phyloP scores from a whole-genome alignment of 345 rosid genomes.

The Pugionium cornutum region DNA sequence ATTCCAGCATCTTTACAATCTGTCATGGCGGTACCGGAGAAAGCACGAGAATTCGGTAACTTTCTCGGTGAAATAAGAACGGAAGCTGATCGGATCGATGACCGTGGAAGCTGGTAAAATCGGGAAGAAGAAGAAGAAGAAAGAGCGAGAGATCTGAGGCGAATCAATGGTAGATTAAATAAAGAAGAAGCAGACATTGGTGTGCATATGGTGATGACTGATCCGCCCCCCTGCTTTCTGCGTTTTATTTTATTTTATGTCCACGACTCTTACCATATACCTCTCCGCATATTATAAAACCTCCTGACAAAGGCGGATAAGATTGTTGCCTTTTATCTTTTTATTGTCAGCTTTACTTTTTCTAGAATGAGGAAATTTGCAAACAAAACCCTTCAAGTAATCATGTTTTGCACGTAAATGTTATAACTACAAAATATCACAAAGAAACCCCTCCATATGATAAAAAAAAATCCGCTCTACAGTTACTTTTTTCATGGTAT shows the following conservation, averaged over 20 bases:
- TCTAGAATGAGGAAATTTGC: background rate
- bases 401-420: background rate
- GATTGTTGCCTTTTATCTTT: background rate
- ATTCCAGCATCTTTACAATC: constrained; percentile 66
- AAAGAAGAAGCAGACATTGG: constrained; percentile 39
- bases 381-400: background rate
- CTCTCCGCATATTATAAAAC: constrained; percentile 7
- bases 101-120: constrained; percentile 18
- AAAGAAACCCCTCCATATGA: background rate
- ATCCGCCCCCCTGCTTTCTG: constrained; percentile 14
- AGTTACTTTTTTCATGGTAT: too few relatives aligned
- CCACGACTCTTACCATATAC: constrained; percentile 27
- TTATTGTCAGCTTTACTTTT: background rate
- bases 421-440: background rate
- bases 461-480: too few relatives aligned
- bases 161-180: constrained; percentile 36
- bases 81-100: constrained; percentile 19
- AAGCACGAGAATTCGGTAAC: constrained; percentile 32
- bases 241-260: constrained; percentile 6
- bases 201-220: constrained; percentile 29
- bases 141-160: constrained; percentile 39
- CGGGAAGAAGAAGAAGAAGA: constrained; percentile 23
- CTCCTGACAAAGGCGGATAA: constrained; percentile 4
- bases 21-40: constrained; percentile 41
- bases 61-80: constrained; percentile 28